phyloP scores from a whole-genome alignment of 768 basidiomycete genomes.

The Podaxis sp. region DNA sequence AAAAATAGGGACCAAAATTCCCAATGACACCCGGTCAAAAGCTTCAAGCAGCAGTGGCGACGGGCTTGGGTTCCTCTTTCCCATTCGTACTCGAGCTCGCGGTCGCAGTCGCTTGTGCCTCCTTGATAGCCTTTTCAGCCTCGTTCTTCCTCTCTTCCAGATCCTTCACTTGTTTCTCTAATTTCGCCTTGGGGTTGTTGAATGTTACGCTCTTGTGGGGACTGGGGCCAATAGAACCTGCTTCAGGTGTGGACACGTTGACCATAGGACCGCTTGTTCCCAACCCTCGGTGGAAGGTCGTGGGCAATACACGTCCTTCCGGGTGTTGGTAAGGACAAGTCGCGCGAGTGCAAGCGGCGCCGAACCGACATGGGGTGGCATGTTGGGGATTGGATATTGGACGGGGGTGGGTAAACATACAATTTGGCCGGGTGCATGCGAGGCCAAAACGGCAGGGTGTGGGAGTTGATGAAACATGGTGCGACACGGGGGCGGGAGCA shows the following conservation, averaged over 20 bases:
- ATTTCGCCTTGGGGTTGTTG: slow-evolving; percentile 42
- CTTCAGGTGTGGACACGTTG: slow-evolving; percentile 58
- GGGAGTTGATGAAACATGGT: slow-evolving; percentile 28
- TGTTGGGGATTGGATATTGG: slow-evolving; percentile 35
- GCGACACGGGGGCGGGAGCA: slow-evolving; percentile 21
- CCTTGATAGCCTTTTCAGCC: slow-evolving; percentile 62
- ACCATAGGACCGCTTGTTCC: slow-evolving; percentile 60
- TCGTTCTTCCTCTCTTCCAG: slow-evolving; percentile 50
- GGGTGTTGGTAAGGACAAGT: slow-evolving; percentile 93
- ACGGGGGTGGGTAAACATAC: slow-evolving; percentile 70
- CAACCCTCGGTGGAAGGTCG: slow-evolving; percentile 79
- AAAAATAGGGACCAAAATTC: background rate
- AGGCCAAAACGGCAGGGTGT: slow-evolving; percentile 69
- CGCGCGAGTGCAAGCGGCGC: slow-evolving; percentile 80
- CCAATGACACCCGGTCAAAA: background rate
- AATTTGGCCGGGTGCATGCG: slow-evolving; percentile 66
- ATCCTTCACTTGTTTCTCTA: slow-evolving; percentile 44
- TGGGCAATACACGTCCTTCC: slow-evolving; percentile 76
- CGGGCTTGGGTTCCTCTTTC: slow-evolving; percentile 57
- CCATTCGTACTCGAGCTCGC: slow-evolving; percentile 66
- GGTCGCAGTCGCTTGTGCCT: slow-evolving; percentile 47
- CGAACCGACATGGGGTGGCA: slow-evolving; percentile 75
- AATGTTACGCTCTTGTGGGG: slow-evolving; percentile 73
- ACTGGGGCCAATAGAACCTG: slow-evolving; percentile 67
- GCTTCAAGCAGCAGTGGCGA: slow-evolving; percentile 42